These are phyloP conservation scores for Deakozyma indianensis DNA, from an alignment of 805 yeast genomes.

Conservation along the genomic window DNA sequence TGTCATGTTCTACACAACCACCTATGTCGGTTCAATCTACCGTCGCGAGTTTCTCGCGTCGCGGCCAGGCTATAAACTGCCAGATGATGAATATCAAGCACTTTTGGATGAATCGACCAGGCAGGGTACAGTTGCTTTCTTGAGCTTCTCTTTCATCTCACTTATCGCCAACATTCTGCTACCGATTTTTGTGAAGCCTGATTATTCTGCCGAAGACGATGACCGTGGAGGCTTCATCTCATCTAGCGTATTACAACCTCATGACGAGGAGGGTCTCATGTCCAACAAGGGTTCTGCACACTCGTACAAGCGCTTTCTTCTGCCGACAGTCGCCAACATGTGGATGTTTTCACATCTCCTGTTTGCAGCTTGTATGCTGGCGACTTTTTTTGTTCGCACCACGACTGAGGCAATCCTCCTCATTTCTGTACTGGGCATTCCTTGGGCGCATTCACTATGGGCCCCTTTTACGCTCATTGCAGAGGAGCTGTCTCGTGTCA, in stretches of 20 bases:
- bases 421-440: conserved; percentile 40
- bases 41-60: conserved; percentile 22
- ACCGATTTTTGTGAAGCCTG: neutral
- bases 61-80: conserved; percentile 21
- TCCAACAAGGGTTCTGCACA: neutral
- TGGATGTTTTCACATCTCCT: conserved; percentile 40
- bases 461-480: conserved; percentile 51
- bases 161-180: conserved; percentile 19
- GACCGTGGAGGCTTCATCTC: neutral
- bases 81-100: conserved; percentile 21
- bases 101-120: conserved; percentile 12
- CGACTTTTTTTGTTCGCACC: conserved; percentile 31
- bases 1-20: conserved; percentile 48
- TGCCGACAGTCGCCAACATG: conserved; percentile 13
- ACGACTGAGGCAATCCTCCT: conserved; percentile 31
- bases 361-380: conserved; percentile 33
- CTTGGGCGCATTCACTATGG: conserved; percentile 58
- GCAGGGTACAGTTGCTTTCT: conserved; percentile 13
- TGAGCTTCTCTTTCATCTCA: conserved; percentile 28
- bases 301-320: conserved; percentile 8
- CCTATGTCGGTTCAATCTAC: conserved; percentile 49
- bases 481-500: conserved; percentile 15
- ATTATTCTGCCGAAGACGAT: neutral
- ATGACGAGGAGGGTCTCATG: neutral
- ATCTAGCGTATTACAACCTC: neutral